These are phyloP conservation scores for Metarhizium humberi DNA, from an alignment of 2,329 filamentous ascomycete species.

Conservation along the genomic window DNA sequence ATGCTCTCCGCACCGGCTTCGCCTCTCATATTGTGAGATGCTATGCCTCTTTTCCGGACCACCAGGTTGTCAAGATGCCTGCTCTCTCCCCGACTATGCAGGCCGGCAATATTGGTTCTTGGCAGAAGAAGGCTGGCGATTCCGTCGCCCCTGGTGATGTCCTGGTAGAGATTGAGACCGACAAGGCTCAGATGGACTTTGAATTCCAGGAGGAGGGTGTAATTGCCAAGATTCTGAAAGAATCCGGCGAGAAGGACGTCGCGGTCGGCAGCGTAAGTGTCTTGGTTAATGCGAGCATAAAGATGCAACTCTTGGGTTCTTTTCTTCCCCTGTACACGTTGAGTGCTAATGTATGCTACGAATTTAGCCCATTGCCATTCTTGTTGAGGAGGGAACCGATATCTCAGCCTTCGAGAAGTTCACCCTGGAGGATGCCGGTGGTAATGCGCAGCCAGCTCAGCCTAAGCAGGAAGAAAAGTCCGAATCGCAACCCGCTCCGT, in stretches of 20 bases:
- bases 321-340: slow-evolving; percentile 6
- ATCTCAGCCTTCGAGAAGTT: slow-evolving; percentile 83
- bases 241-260: slow-evolving; percentile 88
- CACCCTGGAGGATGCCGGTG: slow-evolving; percentile 81
- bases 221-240: slow-evolving; percentile 87
- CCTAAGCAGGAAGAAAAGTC: slow-evolving; percentile 59
- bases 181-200: slow-evolving; percentile 99
- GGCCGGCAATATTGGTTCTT: slow-evolving; percentile 87
- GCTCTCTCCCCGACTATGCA: slow-evolving; percentile 98
- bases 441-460: slow-evolving; percentile 56
- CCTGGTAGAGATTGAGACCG: slow-evolving; percentile 95
- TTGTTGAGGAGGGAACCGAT: slow-evolving; percentile 87
- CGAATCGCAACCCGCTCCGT: slow-evolving; percentile 48
- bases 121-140: slow-evolving; percentile 97
- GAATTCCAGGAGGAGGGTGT: slow-evolving; percentile 98
- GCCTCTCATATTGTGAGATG: slow-evolving; percentile 49
- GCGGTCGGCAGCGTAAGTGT: slow-evolving; percentile 82
- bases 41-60: slow-evolving; percentile 81
- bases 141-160: slow-evolving; percentile 83
- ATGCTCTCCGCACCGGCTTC: slow-evolving; percentile 41
- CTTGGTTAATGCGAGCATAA: not conserved
- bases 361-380: slow-evolving; percentile 80
- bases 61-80: slow-evolving; percentile 95
- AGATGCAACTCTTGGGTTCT: not conserved
- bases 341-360: not conserved